These are phyloP conservation scores for Dionaea muscipula DNA, from an alignment of 179 eudicot genomes.

Conservation along the genomic window DNA sequence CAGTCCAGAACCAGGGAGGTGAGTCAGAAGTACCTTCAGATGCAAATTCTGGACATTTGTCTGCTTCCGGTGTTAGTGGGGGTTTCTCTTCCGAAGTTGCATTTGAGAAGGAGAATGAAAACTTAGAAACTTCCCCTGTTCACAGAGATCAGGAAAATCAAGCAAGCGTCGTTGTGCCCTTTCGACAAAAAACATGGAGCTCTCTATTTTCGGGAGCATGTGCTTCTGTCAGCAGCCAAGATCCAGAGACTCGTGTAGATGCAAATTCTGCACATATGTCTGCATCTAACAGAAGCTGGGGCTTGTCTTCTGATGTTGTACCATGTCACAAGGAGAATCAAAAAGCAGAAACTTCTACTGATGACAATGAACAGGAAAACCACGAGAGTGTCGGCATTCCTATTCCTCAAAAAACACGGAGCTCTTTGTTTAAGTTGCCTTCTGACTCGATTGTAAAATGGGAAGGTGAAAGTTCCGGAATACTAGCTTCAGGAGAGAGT, in stretches of 20 bases:
- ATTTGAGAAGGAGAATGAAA: too few relatives aligned
- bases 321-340: conserved; percentile 2
- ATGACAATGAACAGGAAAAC: conserved; percentile 6
- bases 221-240: too few relatives aligned
- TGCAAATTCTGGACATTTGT: not conserved
- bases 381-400: conserved; percentile 11
- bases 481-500: conserved; percentile 9
- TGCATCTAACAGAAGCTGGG: not conserved
- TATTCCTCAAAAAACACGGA: conserved; percentile 25
- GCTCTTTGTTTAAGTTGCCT: conserved; percentile 27
- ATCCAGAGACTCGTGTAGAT: too few relatives aligned
- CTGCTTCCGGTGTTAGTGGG: not conserved
- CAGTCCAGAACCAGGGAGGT: conserved; percentile 5
- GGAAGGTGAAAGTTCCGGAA: conserved; percentile 5
- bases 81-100: too few relatives aligned
- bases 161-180: too few relatives aligned
- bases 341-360: conserved; percentile 5
- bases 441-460: conserved; percentile 1
- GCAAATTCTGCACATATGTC: not conserved
- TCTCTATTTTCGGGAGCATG: too few relatives aligned
- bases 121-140: too few relatives aligned
- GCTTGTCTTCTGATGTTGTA: not conserved
- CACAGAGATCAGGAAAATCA: too few relatives aligned
- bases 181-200: not conserved
- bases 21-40: not conserved